Evolutionary conservation across 208 protist species (phyloP).

Genomic region (Naegleria fowleri): DNA sequence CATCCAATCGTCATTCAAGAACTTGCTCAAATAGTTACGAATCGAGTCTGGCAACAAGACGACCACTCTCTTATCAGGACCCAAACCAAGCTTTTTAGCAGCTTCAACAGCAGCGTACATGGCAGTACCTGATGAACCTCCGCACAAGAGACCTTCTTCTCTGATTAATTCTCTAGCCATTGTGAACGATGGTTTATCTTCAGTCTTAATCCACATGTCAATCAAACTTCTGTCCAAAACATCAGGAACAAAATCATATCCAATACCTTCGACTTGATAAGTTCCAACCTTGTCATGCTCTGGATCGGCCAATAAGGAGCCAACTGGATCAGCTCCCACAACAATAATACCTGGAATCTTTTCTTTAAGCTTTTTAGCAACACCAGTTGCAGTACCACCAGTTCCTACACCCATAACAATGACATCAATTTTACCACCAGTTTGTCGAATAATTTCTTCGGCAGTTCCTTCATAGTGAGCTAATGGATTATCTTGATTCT

Average conservation of each 20-base stretch:
- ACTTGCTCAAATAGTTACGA: constrained; percentile 96
- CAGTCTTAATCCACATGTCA: constrained; percentile 84
- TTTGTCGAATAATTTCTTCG: constrained; percentile 88
- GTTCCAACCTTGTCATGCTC: constrained; percentile 48
- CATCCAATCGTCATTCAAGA: constrained; percentile 90
- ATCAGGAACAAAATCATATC: constrained; percentile 94
- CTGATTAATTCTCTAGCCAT: constrained; percentile 81
- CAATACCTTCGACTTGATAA: constrained; percentile 94
- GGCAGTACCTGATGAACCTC: constrained; percentile 83
- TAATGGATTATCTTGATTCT: constrained; percentile 83
- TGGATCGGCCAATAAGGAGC: constrained; percentile 86
- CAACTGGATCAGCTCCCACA: constrained; percentile 90
- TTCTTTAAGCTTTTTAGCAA: constrained; percentile 75
- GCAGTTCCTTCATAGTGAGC: constrained; percentile 90
- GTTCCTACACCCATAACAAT: constrained; percentile 85
- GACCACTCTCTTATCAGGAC: constrained; percentile 72
- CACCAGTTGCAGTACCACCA: constrained; percentile 92
- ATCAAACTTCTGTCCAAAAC: constrained; percentile 80
- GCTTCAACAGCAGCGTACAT: constrained; percentile 77
- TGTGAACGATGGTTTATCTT: constrained; percentile 83
- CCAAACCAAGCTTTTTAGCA: constrained; percentile 70
- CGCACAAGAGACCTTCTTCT: constrained; percentile 88
- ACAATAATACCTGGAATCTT: constrained; percentile 64
- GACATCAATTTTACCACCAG: constrained; percentile 88
- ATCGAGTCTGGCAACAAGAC: constrained; percentile 89